These are phyloP conservation scores for Citrus reticulata DNA, from an alignment of 345 rosid species.

Conservation along the genomic window DNA sequence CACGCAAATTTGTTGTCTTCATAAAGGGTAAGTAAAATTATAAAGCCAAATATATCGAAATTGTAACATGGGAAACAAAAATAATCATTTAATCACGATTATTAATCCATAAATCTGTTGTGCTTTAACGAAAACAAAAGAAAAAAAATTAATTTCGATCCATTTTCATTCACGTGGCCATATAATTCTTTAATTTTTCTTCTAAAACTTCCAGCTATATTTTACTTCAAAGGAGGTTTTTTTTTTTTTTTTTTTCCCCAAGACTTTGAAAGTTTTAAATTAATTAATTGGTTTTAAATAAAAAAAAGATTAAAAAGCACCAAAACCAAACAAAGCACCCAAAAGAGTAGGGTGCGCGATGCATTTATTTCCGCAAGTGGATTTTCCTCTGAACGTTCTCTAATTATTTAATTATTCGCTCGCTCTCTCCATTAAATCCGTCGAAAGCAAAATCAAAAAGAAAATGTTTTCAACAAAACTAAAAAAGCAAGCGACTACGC, in stretches of 20 bases:
- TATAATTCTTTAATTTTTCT: background rate
- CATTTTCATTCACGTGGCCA: background rate
- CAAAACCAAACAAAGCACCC: background rate
- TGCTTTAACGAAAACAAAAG: background rate
- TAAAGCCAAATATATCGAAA: too few relatives aligned
- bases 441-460: background rate
- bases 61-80: background rate
- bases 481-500: background rate
- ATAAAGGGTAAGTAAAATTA: too few relatives aligned
- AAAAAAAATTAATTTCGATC: background rate
- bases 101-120: background rate
- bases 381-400: background rate
- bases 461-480: background rate
- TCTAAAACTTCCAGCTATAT: background rate
- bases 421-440: background rate
- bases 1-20: background rate
- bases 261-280: background rate
- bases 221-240: background rate
- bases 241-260: background rate
- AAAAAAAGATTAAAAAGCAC: background rate
- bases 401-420: background rate
- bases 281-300: background rate
- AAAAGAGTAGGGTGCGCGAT: background rate
- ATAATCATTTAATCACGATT: too few relatives aligned
- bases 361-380: slow-evolving; percentile 3